Evolutionary conservation across 192 early-diverging fungal genomes (phyloP), one percentile per base, ranked within the genome.

Genomic region (Funneliformis geosporum): DNA sequence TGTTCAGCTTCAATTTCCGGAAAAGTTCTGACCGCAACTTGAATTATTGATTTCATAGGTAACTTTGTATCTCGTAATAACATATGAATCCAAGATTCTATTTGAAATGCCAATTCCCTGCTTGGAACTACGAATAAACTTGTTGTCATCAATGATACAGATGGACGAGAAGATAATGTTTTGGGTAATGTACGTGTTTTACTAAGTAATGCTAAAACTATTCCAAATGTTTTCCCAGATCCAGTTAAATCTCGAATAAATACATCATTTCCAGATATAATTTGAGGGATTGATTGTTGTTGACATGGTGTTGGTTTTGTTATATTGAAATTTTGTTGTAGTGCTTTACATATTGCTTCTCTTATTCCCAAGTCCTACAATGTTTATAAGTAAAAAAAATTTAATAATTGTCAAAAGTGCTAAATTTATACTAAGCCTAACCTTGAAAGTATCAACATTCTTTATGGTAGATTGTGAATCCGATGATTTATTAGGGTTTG

Each of bases 211-310:
- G 88, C 60, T 5, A 89, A 65, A 10, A 86, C 80, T 59, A 89
- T 72, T 2, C 88, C 89, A 79, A 90, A 89, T 23, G 88, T 85
- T 74, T 90, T 90, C 18, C 89, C 89, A 3, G 88, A 88, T 18
- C 89, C 89, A 5, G 89, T 87, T 0, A 82, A 73, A 67, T 90
- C 89, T 21, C 87, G 82, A 27, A 90, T 79, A 23, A 89, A 59
- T 0, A 90, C 80, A 60, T 90, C 88, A 42, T 79, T 81, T 8
- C 83, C 83, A 5, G 74, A 21, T 0, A 87, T 73, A 25, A 88
- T 84, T 12, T 81, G 70, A 2, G 88, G 86, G 10, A 89, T 87
- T 43, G 86, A 83, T 39, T 71, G 42, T 23, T 64, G 25, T 73
- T 90, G 89, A 16, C 84, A 79, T 25, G 27, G n/a, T 28, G 89